phyloP scores from a whole-genome alignment of 2,329 filamentous ascomycete genomes.

The Coniochaeta hoffmannii region DNA sequence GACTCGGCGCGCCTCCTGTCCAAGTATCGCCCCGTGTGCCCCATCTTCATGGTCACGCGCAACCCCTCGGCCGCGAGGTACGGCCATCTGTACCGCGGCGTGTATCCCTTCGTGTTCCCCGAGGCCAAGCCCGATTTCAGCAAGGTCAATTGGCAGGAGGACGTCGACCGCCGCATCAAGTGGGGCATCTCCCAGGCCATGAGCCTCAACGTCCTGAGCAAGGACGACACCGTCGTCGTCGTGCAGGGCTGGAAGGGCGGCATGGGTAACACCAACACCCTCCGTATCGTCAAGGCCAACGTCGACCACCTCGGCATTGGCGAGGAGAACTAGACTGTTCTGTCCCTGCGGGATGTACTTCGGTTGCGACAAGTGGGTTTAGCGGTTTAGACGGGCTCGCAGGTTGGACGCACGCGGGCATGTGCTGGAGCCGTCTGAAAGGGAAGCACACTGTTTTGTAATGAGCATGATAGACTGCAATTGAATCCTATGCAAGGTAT shows the following conservation, averaged over 20 bases:
- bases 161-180: conserved; percentile 94
- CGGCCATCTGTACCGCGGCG: conserved; percentile 91
- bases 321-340: conserved; percentile 18
- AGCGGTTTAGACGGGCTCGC: neutral
- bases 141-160: conserved; percentile 94
- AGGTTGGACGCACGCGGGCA: neutral
- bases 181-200: conserved; percentile 89
- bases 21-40: conserved; percentile 98
- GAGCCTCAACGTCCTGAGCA: conserved; percentile 66
- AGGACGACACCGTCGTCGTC: conserved; percentile 70
- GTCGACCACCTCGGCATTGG: conserved; percentile 51
- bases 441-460: neutral
- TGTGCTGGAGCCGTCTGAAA: neutral
- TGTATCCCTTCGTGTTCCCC: conserved; percentile 94
- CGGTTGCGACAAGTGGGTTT: conserved; percentile 2
- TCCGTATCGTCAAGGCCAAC: conserved; percentile 56
- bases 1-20: conserved; percentile 90
- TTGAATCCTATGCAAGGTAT: neutral
- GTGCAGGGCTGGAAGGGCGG: conserved; percentile 89
- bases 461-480: conserved; percentile 4
- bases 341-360: neutral
- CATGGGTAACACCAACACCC: conserved; percentile 86
- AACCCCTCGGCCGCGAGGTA: conserved; percentile 79
- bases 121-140: conserved; percentile 93
- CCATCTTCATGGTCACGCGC: conserved; percentile 98